Evolutionary conservation across 140 eudicot species (phyloP).

Genomic region (Stevia rebaudiana): DNA sequence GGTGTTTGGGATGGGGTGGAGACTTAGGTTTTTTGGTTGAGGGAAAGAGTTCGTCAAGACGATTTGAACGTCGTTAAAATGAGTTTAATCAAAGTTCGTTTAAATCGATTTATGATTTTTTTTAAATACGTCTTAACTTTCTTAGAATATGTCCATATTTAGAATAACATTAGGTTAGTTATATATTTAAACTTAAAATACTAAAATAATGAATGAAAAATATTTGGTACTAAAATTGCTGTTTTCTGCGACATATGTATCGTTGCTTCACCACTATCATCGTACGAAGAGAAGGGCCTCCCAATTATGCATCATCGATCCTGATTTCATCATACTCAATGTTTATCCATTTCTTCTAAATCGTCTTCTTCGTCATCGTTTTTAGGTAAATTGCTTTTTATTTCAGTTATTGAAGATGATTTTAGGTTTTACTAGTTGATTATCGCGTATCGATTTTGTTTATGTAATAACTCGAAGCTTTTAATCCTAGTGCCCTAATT

Average conservation of each 20-base stretch:
- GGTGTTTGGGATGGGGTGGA: too few relatives aligned
- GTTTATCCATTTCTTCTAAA: background rate
- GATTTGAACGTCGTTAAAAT: too few relatives aligned
- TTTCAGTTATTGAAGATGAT: background rate
- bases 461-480: background rate
- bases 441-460: background rate
- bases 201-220: background rate
- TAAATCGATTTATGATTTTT: too few relatives aligned
- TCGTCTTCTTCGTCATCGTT: background rate
- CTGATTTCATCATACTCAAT: background rate
- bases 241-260: background rate
- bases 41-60: too few relatives aligned
- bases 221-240: background rate
- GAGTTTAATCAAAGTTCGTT: too few relatives aligned
- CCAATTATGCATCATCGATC: background rate
- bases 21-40: too few relatives aligned
- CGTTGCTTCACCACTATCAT: conserved; percentile 7
- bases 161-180: too few relatives aligned
- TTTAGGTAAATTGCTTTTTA: conserved; percentile 1
- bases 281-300: background rate
- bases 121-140: too few relatives aligned
- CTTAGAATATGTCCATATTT: too few relatives aligned
- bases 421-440: conserved; percentile 1
- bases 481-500: conserved; percentile 14
- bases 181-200: too few relatives aligned